A percentile compares a stretch with the other conserved stretches of the same genome.
Conservation (phyloP, 352 stramenopile species). For the Phytophthora sojae region DNA sequence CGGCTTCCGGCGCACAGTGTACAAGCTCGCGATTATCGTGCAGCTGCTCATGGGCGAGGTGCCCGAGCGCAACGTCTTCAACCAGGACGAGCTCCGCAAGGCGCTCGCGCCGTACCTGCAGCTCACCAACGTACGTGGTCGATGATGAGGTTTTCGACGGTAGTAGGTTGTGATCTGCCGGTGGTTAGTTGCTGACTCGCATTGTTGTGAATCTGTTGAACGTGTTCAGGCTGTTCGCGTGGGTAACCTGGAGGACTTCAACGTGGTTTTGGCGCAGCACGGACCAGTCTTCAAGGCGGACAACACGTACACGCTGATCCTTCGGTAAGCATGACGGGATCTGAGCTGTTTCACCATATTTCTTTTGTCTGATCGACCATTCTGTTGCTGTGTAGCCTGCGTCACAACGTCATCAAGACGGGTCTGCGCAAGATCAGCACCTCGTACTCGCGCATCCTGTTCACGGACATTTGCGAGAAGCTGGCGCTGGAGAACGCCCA, state of each 20-base stretch:
- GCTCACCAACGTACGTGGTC: slow-evolving; percentile 90
- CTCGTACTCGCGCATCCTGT: slow-evolving; percentile 94
- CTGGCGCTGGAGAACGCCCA: slow-evolving; percentile 93
- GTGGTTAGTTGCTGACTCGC: slow-evolving; percentile 7
- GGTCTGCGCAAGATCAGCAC: slow-evolving; percentile 97
- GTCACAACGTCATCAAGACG: slow-evolving; percentile 99
- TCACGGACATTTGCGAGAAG: slow-evolving; percentile 94
- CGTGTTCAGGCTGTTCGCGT: slow-evolving; percentile 92
- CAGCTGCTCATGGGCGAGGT: slow-evolving; percentile 99
- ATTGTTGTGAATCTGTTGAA: slow-evolving; percentile 8
- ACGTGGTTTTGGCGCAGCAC: slow-evolving; percentile 89
- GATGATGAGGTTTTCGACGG: no score
- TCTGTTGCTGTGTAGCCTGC: slow-evolving; percentile 63
- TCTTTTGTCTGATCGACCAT: slow-evolving; percentile 3
- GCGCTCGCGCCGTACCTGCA: slow-evolving; percentile 95
- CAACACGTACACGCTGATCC: slow-evolving; percentile 96
- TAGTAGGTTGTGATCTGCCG: no score
- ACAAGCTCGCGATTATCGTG: slow-evolving; percentile 97
- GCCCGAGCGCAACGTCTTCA: slow-evolving; percentile 95
- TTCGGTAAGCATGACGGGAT: slow-evolving; percentile 62
- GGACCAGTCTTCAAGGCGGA: slow-evolving; percentile 91
- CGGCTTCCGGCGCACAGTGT: slow-evolving; percentile 96
- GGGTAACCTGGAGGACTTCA: slow-evolving; percentile 97
- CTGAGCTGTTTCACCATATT: not conserved
- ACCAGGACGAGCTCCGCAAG: slow-evolving; percentile 87